Percentiles rank a stretch among this genome's conserved stretches.
Evolutionary conservation across 257 asterid genomes (phyloP).

Genomic region (Misopates orontium): DNA sequence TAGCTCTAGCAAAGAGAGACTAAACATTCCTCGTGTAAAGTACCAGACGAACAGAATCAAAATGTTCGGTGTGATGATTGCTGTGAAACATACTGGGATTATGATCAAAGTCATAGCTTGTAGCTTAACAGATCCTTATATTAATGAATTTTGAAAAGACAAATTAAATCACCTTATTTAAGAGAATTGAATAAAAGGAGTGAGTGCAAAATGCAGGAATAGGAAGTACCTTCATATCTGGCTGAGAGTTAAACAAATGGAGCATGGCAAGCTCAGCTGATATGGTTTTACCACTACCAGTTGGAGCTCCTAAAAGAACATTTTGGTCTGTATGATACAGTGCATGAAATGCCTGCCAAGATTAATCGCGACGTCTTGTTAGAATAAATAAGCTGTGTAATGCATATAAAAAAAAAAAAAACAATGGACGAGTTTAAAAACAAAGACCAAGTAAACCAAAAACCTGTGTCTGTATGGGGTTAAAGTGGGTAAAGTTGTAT

Average conservation of each 20-base stretch:
- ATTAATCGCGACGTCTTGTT: slow-evolving; percentile 28
- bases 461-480: slow-evolving; percentile 99
- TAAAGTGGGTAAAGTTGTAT: slow-evolving; percentile 87
- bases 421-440: neutral
- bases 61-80: neutral
- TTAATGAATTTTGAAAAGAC: neutral
- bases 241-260: slow-evolving; percentile 81
- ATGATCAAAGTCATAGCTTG: neutral
- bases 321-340: slow-evolving; percentile 88
- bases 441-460: slow-evolving; percentile 9
- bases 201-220: neutral
- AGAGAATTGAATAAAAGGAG: slow-evolving; percentile 12
- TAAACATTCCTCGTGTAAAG: too few species aligned
- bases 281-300: slow-evolving; percentile 98
- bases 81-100: slow-evolving; percentile 3
- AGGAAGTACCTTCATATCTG: slow-evolving; percentile 83
- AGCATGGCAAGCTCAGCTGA: slow-evolving; percentile 99
- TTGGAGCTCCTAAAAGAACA: slow-evolving; percentile 98
- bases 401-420: slow-evolving; percentile 8
- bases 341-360: slow-evolving; percentile 86
- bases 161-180: neutral
- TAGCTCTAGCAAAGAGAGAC: too few species aligned
- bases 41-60: too few species aligned
- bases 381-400: slow-evolving; percentile 28
- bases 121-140: neutral